Conservation (phyloP, 352 stramenopile species). For the Poterioochromonas sp. region DNA sequence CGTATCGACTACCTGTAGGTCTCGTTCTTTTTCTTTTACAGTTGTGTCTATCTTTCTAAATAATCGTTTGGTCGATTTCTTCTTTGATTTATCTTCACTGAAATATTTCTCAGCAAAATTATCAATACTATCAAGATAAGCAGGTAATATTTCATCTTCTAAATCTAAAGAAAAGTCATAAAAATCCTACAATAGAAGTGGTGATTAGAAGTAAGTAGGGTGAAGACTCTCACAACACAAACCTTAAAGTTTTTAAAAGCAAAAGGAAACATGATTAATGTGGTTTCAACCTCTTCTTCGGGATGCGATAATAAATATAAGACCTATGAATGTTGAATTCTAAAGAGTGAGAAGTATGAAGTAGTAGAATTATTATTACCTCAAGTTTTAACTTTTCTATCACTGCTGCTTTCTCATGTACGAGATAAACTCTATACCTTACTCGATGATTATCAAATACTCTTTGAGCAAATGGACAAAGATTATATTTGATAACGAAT, state of each 20-base stretch:
- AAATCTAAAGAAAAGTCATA: slow-evolving; percentile 2
- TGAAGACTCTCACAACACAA: neutral
- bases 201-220: neutral
- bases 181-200: neutral
- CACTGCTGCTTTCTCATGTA: neutral
- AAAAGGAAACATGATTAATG: neutral
- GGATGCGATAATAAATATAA: neutral
- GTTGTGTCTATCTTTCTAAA: neutral
- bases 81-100: neutral
- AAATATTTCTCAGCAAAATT: neutral
- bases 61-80: neutral
- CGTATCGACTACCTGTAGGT: too few species aligned
- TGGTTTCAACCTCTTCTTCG: neutral
- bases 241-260: neutral
- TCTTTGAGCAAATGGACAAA: neutral
- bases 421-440: neutral
- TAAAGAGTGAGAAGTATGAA: neutral
- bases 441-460: neutral
- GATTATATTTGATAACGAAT: neutral
- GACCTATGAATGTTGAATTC: neutral
- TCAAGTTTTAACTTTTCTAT: neutral
- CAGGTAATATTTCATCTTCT: neutral
- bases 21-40: neutral
- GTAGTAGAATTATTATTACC: neutral
- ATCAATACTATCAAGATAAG: neutral